A percentile compares a stretch with the other conserved stretches of the same genome.
phyloP scores from a whole-genome alignment of 306 rosid genomes.

The Bauhinia variegata region DNA sequence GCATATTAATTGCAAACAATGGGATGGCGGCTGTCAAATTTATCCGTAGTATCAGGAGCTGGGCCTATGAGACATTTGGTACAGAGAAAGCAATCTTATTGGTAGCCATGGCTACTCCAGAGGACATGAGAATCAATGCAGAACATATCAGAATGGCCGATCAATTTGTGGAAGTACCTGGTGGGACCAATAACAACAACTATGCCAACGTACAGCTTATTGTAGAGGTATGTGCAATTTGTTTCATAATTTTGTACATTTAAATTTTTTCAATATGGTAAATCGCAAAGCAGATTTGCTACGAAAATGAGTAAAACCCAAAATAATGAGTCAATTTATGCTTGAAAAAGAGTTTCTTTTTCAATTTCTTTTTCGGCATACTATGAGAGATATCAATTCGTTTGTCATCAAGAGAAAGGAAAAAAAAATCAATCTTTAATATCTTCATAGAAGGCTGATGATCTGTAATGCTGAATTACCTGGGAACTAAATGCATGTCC shows the following conservation, averaged over 20 bases:
- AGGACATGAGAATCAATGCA: conserved; percentile 99
- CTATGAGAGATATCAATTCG: neutral
- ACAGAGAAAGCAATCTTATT: conserved; percentile 91
- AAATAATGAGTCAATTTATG: conserved; percentile 1
- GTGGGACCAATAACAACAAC: conserved; percentile 98
- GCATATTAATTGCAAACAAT: conserved; percentile 94
- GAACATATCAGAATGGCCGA: conserved; percentile 99
- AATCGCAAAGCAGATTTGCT: conserved; percentile 3
- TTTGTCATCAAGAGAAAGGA: neutral
- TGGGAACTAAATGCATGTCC: neutral
- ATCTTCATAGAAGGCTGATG: neutral
- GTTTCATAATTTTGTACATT: conserved; percentile 26
- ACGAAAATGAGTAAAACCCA: conserved; percentile 5
- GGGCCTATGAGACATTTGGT: conserved; percentile 98
- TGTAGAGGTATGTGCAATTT: conserved; percentile 75
- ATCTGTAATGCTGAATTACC: neutral
- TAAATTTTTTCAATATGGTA: neutral
- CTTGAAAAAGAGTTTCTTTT: neutral
- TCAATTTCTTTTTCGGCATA: neutral
- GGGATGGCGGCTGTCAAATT: conserved; percentile 99
- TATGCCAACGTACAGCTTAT: conserved; percentile 98
- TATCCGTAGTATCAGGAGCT: conserved; percentile 89
- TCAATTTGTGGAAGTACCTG: conserved; percentile 99
- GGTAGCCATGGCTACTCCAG: conserved; percentile 99
- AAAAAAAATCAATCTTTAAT: neutral